phyloP scores from a whole-genome alignment of 225 moss, liverwort and hornwort species.

The Polytrichum commune region DNA sequence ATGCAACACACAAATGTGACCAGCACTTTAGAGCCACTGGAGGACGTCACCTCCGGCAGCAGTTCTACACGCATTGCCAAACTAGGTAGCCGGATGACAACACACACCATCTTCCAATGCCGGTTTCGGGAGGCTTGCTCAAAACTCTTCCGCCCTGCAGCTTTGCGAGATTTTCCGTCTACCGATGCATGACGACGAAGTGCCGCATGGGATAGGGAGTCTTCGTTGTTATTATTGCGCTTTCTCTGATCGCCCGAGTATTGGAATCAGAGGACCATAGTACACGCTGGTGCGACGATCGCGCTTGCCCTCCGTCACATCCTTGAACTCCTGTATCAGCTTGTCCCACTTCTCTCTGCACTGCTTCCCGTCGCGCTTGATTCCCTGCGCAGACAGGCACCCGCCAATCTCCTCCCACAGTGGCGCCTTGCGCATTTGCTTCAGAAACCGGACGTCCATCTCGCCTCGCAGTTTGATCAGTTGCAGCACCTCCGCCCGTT shows the following conservation, averaged over 20 bases:
- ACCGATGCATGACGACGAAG: constrained; percentile 1
- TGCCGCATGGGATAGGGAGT: too few species aligned
- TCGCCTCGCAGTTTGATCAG: constrained; percentile 70
- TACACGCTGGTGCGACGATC: constrained; percentile 67
- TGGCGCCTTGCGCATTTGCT: constrained; percentile 49
- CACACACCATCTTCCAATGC: too few species aligned
- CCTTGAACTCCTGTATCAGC: constrained; percentile 67
- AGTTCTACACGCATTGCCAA: too few species aligned
- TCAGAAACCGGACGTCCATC: constrained; percentile 63
- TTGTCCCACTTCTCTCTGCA: constrained; percentile 84
- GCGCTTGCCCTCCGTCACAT: constrained; percentile 63
- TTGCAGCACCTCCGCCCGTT: constrained; percentile 62
- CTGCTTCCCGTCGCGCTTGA: constrained; percentile 73
- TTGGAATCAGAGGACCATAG: constrained; percentile 48
- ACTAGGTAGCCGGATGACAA: too few species aligned
- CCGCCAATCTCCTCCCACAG: constrained; percentile 73
- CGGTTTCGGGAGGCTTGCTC: neutral
- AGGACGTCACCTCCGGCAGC: too few species aligned
- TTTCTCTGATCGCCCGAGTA: constrained; percentile 31
- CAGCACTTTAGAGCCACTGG: too few species aligned
- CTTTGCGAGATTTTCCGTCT: too few species aligned
- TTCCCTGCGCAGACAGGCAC: constrained; percentile 42
- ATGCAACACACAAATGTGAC: too few species aligned
- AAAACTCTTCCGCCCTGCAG: too few species aligned
- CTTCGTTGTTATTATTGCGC: too few species aligned